Conservation (phyloP, 208 protist species). For the Leishmania amazonensis region DNA sequence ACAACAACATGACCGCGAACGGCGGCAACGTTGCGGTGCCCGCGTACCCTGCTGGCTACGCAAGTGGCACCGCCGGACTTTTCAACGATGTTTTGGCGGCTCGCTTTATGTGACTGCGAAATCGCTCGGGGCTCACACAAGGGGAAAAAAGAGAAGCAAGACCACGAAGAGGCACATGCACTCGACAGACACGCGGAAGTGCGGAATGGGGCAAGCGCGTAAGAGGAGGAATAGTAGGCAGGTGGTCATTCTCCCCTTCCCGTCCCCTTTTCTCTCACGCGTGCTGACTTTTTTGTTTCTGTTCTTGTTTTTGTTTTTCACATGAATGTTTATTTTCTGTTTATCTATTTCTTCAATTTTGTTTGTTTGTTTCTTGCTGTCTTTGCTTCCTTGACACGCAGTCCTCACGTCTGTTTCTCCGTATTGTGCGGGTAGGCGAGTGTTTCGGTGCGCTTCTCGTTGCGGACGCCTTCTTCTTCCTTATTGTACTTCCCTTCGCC, state of each 20-base stretch:
- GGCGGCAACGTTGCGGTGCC: not conserved
- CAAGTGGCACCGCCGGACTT: not conserved
- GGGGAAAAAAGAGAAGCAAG: not conserved
- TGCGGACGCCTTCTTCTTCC: not conserved
- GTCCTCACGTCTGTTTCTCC: not conserved
- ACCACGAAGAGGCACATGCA: not conserved
- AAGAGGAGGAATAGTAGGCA: not conserved
- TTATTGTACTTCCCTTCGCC: not conserved
- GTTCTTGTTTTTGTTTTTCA: not conserved
- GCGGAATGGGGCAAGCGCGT: not conserved
- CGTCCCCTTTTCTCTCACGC: not conserved
- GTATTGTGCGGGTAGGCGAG: not conserved
- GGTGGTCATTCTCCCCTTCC: not conserved
- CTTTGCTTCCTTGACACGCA: slow-evolving; percentile 1
- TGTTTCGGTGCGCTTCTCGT: slow-evolving; percentile 5
- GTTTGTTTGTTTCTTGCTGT: slow-evolving; percentile 14
- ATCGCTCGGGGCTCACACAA: too few species aligned
- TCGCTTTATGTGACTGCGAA: not conserved
- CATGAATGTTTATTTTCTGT: slow-evolving; percentile 10
- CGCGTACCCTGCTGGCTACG: not conserved
- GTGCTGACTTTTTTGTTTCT: not conserved
- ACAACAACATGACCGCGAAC: slow-evolving; percentile 11
- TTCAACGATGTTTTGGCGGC: not conserved
- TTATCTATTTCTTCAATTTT: slow-evolving; percentile 5
- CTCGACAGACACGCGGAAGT: too few species aligned